Conservation (phyloP, 108 stramenopile genomes). For the Pseudonitzschia pungens region DNA sequence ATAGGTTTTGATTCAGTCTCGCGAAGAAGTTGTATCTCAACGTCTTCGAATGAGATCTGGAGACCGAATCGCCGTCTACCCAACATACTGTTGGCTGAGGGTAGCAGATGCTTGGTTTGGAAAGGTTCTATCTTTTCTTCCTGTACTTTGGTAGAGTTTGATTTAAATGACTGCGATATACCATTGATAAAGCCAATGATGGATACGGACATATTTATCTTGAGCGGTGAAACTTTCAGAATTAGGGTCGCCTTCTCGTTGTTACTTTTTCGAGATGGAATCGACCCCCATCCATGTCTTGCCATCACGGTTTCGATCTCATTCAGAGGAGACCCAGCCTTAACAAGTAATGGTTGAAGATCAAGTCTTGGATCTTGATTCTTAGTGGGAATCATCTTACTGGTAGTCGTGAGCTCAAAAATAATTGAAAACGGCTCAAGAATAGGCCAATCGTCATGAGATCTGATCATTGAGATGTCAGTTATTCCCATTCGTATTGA, state of each 20-base stretch:
- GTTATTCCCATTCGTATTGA: conserved; percentile 19
- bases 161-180: conserved; percentile 15
- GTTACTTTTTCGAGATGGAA: conserved; percentile 16
- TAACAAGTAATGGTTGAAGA: conserved; percentile 20
- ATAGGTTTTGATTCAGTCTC: conserved; percentile 33
- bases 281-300: conserved; percentile 26
- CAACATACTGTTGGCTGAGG: conserved; percentile 1
- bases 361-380: background rate
- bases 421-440: conserved; percentile 34
- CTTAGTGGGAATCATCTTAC: background rate
- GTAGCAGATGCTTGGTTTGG: background rate
- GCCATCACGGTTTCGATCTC: conserved; percentile 29
- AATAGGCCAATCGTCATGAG: conserved; percentile 43
- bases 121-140: background rate
- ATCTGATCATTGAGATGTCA: conserved; percentile 33
- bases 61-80: conserved; percentile 10
- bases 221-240: conserved; percentile 29
- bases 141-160: conserved; percentile 4
- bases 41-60: conserved; percentile 21
- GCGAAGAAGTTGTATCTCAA: conserved; percentile 19
- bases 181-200: conserved; percentile 19
- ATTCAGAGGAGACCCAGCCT: conserved; percentile 38
- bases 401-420: conserved; percentile 6
- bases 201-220: conserved; percentile 27
- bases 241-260: background rate